Base-by-base conservation (phyloP, 2,329 filamentous ascomycete species). In the Colletotrichum lupini region DNA sequence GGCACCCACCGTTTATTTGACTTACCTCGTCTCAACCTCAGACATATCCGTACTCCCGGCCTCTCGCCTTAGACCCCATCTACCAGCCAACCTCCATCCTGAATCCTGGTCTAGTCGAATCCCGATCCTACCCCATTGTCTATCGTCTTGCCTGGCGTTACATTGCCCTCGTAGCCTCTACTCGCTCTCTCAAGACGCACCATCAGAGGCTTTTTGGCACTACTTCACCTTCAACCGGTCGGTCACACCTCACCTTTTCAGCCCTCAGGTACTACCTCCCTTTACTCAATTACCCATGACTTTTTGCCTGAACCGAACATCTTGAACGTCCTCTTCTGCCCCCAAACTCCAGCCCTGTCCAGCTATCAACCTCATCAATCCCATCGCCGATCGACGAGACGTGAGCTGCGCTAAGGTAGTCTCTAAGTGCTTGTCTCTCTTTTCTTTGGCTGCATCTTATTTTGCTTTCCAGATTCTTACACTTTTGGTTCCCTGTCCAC, bases 341-440 rank as follows among this genome's bases (percentile, higher is more conserved):
- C 58, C 32, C 37, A 42, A 26, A 12, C 24, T 26, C 65, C 22
- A 61, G 60, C 37, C 42, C 68, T 56, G 42, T 26, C 7, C 60
- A 46, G 49, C 68, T 52, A 63, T 28, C 66, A 52, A 64, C 26
- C 66, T 65, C 63, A 42, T 58, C 42, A 22, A 49, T n/a, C 19
- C 24, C 49, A 52, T 68, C 26, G 65, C 58, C 35, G 65, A 46
- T 59, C 19, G 19, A 63, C 30, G n/a, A 63, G 52, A 55, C 52
- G 8, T 52, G 37, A 32, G 12, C 14, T n/a, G 64, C 32, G 24
- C 46, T 55, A 53, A 37, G 16, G 37, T 42, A 42, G 16, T 19
- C 28, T 46, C n/a, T 32, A 11, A 46, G 11, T 35, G 49, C 46
- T 46, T 57, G 42, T 30, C 22, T 42, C 55, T 66, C 30, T 19